Evolutionary conservation across 2,329 filamentous ascomycete genomes (phyloP), one percentile per base, ranked within the genome.

Genomic region (Epichloe bromicola): DNA sequence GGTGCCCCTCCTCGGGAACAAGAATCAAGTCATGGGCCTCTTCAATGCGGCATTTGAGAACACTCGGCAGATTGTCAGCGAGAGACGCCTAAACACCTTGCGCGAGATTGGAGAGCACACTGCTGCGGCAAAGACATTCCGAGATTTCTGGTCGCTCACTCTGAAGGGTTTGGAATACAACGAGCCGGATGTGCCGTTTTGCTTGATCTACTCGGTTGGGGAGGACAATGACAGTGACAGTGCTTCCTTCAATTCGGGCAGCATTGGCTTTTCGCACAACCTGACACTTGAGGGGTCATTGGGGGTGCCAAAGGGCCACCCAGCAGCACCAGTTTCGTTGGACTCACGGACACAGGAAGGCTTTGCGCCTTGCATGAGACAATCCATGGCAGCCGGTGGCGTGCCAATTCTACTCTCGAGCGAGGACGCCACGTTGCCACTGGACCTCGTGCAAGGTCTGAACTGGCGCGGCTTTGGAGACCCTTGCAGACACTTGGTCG

Each of bases 11-110:
- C 78, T 90, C 2, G 86, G 85, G 4, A 74, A 76, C 40, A 82
- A 88, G 54, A 86, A 86, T 1, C 77, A 77, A 12, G 83, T 89
- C 10, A 79, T 85, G 55, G 86, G 84, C 2, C 66, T 90, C 0
- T 89, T 88, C 63, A 89, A 90, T 60, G 85, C 86, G 4, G 79
- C 82, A 0, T 89, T 89, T 56, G 86, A 91, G 57, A 88, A 88
- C 61, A 91, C 86, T 1, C 70, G 83, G 36, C 76, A 85, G 34
- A 86, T 86, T 60, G 81, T 91, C 52, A 85, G 83, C 1, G 86
- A 90, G 65, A 72, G 86, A 49, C 75, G 86, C 43, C 88, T 90
- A 85, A 71, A 87, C 34, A 88, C 83, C 0, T 68, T 91, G 39
- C 76, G 84, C 41, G 85, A 89, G 60, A 78, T 90, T 40, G 85